Evolutionary conservation across 1,139 yeast species (phyloP).

Genomic region (Citeromyces siamensis): DNA sequence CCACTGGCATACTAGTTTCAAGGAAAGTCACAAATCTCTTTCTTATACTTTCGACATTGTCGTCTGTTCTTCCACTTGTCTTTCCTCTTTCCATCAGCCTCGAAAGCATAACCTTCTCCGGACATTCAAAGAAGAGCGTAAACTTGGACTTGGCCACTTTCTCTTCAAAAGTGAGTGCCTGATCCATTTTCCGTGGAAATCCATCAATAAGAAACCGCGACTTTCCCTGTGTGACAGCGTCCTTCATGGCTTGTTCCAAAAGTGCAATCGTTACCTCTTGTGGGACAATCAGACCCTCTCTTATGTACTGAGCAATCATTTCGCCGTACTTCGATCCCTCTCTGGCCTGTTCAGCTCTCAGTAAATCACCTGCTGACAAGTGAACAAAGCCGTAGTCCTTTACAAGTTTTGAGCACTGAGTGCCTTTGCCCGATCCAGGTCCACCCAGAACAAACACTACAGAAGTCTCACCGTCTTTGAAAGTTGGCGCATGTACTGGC

Average conservation of each 20-base stretch:
- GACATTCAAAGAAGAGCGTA: constrained; percentile 88
- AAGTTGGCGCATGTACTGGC: constrained; percentile 23
- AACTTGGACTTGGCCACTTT: constrained; percentile 64
- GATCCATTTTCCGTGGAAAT: constrained; percentile 98
- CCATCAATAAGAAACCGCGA: constrained; percentile 78
- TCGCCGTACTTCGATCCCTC: constrained; percentile 78
- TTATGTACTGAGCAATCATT: constrained; percentile 71
- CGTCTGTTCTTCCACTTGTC: constrained; percentile 91
- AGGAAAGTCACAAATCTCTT: constrained; percentile 80
- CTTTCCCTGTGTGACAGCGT: constrained; percentile 37
- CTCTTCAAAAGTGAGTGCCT: constrained; percentile 83
- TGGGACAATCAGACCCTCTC: constrained; percentile 87
- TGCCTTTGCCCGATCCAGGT: constrained; percentile 95
- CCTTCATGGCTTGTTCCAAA: constrained; percentile 66
- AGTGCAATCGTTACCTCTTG: constrained; percentile 89
- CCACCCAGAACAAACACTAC: constrained; percentile 85
- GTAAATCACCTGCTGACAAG: constrained; percentile 87
- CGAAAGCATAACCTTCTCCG: constrained; percentile 77
- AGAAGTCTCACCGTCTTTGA: constrained; percentile 49
- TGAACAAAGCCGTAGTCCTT: constrained; percentile 74
- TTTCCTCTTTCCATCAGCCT: constrained; percentile 86
- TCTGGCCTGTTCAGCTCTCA: constrained; percentile 84
- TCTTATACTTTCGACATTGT: constrained; percentile 79
- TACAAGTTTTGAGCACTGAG: constrained; percentile 85
- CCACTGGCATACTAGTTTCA: constrained; percentile 93